These are phyloP conservation scores for Parietaria judaica DNA, from an alignment of 306 rosid genomes.

Conservation along the genomic window DNA sequence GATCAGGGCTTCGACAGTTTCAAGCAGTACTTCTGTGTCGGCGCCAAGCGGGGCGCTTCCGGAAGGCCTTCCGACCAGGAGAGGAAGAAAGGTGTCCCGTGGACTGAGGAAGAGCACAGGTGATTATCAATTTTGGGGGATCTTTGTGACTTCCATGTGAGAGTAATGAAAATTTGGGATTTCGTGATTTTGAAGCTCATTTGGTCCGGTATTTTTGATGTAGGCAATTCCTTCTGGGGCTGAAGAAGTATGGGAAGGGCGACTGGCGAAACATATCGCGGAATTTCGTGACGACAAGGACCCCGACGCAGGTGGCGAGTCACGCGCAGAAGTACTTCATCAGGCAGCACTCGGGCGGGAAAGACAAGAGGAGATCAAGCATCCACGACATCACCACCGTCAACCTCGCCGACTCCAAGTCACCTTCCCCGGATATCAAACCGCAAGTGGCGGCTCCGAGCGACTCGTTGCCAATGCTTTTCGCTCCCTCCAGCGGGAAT, in stretches of 20 bases:
- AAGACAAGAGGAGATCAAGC: constrained; percentile 88
- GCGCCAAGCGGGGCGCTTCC: constrained; percentile 48
- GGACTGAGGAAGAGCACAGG: constrained; percentile 97
- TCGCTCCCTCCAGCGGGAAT: constrained; percentile 33
- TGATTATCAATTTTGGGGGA: constrained; percentile 11
- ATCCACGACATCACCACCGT: constrained; percentile 86
- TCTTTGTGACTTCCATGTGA: too few relatives aligned
- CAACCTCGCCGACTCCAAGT: constrained; percentile 43
- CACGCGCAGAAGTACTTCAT: constrained; percentile 92
- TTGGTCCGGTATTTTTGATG: constrained; percentile 15
- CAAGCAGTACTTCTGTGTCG: constrained; percentile 46
- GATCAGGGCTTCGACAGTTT: constrained; percentile 52
- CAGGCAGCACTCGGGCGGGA: constrained; percentile 63
- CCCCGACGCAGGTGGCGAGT: constrained; percentile 91
- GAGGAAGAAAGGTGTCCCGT: constrained; percentile 85
- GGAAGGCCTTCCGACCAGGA: constrained; percentile 67
- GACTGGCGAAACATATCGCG: constrained; percentile 90
- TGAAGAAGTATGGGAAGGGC: constrained; percentile 87
- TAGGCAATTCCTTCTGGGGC: constrained; percentile 87
- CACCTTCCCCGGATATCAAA: constrained; percentile 33
- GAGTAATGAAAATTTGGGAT: too few relatives aligned
- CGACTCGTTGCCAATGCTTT: constrained; percentile 32
- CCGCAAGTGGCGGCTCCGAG: constrained; percentile 22
- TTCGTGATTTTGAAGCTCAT: constrained; percentile 4
- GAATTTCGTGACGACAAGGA: constrained; percentile 78